A percentile compares a stretch with the other conserved stretches of the same genome.
Evolutionary conservation across 2,329 filamentous ascomycete species (phyloP).

Genomic region (Colletotrichum australisinense): DNA sequence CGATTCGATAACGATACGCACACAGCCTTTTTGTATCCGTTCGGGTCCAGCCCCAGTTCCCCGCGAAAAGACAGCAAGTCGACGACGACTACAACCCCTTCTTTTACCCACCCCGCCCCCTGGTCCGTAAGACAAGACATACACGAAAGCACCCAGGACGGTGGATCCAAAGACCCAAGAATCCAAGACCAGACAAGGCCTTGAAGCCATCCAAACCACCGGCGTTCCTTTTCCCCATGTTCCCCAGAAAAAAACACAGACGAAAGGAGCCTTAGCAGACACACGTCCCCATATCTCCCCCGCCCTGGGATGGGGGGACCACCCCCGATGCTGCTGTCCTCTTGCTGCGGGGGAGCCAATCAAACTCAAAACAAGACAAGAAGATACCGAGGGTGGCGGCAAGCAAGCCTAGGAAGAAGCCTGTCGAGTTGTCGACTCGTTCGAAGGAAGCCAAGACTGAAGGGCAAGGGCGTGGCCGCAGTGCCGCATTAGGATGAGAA

Average conservation of each 20-base stretch:
- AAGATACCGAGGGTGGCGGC: slow-evolving; percentile 35
- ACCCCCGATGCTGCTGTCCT: slow-evolving; percentile 16
- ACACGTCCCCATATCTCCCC: slow-evolving; percentile 11
- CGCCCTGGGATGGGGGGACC: slow-evolving; percentile 4
- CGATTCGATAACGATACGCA: slow-evolving; percentile 7
- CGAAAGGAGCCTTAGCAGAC: slow-evolving; percentile 2
- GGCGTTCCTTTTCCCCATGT: slow-evolving; percentile 6
- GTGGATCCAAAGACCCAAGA: background rate
- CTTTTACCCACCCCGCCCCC: background rate
- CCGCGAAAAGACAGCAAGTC: background rate
- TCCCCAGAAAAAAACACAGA: slow-evolving; percentile 22
- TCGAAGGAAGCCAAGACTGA: background rate
- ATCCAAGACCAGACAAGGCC: slow-evolving; percentile 5
- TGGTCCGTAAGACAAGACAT: slow-evolving; percentile 11
- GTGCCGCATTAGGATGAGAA: slow-evolving; percentile 9
- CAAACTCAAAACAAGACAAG: slow-evolving; percentile 23
- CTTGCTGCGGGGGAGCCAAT: slow-evolving; percentile 30
- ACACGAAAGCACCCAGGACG: background rate
- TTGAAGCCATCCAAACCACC: slow-evolving; percentile 22
- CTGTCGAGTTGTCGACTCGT: background rate
- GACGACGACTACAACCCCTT: background rate
- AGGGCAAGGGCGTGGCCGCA: slow-evolving; percentile 4
- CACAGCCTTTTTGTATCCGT: slow-evolving; percentile 9
- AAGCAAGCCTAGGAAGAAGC: background rate
- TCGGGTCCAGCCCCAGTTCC: background rate